Evolutionary conservation across 768 basidiomycete genomes (phyloP).

Genomic region (Boletales sp.): DNA sequence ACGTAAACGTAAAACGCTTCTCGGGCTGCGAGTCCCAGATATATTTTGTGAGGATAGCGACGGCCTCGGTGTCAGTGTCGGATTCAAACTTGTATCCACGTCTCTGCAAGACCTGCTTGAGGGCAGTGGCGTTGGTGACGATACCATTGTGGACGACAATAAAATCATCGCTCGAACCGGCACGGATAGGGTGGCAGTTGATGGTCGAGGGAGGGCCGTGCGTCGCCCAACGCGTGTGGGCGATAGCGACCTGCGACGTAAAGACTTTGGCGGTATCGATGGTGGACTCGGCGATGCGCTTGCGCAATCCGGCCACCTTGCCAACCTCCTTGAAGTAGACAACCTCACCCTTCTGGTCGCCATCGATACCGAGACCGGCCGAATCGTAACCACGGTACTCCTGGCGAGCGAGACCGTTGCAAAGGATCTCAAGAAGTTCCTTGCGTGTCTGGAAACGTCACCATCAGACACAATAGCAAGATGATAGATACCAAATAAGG

Average conservation of each 20-base stretch:
- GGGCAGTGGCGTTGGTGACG: slow-evolving; percentile 89
- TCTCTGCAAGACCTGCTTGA: slow-evolving; percentile 91
- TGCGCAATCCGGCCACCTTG: slow-evolving; percentile 90
- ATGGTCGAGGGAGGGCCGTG: slow-evolving; percentile 84
- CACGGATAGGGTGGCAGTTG: slow-evolving; percentile 95
- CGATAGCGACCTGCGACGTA: slow-evolving; percentile 90
- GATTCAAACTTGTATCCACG: slow-evolving; percentile 91
- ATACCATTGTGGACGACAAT: slow-evolving; percentile 98
- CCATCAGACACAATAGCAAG: slow-evolving; percentile 11
- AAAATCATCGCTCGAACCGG: slow-evolving; percentile 79
- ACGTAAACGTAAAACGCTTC: slow-evolving; percentile 84
- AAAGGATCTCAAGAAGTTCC: slow-evolving; percentile 86
- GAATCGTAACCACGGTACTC: slow-evolving; percentile 99
- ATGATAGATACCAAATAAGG: slow-evolving; percentile 18
- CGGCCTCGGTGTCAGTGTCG: slow-evolving; percentile 98
- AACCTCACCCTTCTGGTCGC: slow-evolving; percentile 74
- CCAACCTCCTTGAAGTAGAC: slow-evolving; percentile 97
- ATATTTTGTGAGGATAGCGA: slow-evolving; percentile 94
- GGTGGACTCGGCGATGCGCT: slow-evolving; percentile 72
- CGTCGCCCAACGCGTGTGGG: slow-evolving; percentile 99
- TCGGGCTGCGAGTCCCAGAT: slow-evolving; percentile 90
- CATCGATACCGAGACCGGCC: slow-evolving; percentile 88
- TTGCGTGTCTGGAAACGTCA: slow-evolving; percentile 63
- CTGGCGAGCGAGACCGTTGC: slow-evolving; percentile 86
- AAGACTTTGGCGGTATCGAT: slow-evolving; percentile 75